Evolutionary conservation across 768 basidiomycete species (phyloP).

Genomic region (Mycena floridula): DNA sequence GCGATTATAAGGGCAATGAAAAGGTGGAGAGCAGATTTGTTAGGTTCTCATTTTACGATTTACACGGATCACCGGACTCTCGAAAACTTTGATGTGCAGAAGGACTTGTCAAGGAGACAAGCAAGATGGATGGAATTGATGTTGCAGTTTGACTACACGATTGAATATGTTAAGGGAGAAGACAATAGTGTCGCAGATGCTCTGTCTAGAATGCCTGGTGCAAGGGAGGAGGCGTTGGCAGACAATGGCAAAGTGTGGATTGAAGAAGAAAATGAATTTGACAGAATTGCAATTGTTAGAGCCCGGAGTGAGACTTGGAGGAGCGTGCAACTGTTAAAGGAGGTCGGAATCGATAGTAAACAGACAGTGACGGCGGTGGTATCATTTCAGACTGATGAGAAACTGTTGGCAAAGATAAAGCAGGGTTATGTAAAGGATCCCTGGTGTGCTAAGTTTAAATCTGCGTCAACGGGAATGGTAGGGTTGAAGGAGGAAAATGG

Average conservation of each 20-base stretch:
- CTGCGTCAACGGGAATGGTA: too few relatives aligned
- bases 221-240: neutral
- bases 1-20: too few relatives aligned
- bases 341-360: too few relatives aligned
- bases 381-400: neutral
- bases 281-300: neutral
- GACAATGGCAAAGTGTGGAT: neutral
- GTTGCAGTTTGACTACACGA: too few relatives aligned
- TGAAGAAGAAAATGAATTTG: neutral
- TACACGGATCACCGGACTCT: slow-evolving; percentile 26
- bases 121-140: slow-evolving; percentile 13
- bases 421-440: slow-evolving; percentile 1
- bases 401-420: slow-evolving; percentile 1
- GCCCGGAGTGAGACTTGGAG: neutral
- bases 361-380: neutral
- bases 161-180: too few relatives aligned
- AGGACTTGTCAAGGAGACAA: slow-evolving; percentile 16
- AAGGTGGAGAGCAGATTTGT: slow-evolving; percentile 11
- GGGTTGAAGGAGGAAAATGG: too few relatives aligned
- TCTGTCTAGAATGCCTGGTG: slow-evolving; percentile 18
- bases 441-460: too few relatives aligned
- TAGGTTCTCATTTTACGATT: slow-evolving; percentile 8
- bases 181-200: slow-evolving; percentile 27
- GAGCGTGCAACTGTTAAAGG: neutral
- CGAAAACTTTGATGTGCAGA: slow-evolving; percentile 20